Evolutionary conservation across 192 early-diverging fungal species (phyloP), one percentile per base, ranked within the genome.

Genomic region (Gryganskiella cystojenkinii): DNA sequence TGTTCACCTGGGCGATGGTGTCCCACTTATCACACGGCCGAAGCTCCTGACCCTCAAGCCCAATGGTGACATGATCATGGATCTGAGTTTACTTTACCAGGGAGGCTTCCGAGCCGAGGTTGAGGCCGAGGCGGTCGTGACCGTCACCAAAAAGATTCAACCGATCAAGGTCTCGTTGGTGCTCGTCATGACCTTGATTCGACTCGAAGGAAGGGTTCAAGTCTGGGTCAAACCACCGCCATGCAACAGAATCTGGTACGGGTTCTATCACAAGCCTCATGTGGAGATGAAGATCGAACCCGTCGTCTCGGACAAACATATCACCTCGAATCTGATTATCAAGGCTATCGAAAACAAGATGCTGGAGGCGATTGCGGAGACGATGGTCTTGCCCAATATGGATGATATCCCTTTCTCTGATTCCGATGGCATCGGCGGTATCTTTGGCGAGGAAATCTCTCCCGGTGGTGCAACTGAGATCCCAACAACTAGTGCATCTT

Each of bases 321-420:
- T 97, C 49, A 89, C 86, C 63, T 87, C 95, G 15, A 85, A 86
- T 7, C 79, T 91, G 61, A 89, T 97, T n/a, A 91, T 92, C 51
- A 90, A 92, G 66, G 91, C 93, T 8, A 95, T 97, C 56, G 94
- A 95, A 71, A 85, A 89, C 68, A 87, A 93, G 60, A 89, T 97
- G 61, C 89, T 92, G 70, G 92, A 95, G 35, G 89, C 92, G 28
- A 82, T 97, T 34, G 84, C 90, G 4, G 89, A 90, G 64, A 90
- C 87, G 20, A 80, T 97, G 65, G 91, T 97, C 13, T 76, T 95
- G 58, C 95, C 95, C 5, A 91, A 95, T 57, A 91, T 97, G 90
- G 95, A 97, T 66, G 93, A 96, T 65, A 86, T 93, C 1, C 82
- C 89, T 15, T 96, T 96, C 67, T 93, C 89, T 72, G 83, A 87